Evolutionary conservation across 495 filamentous ascomycete genomes (phyloP).

Genomic region (Podospora comata): DNA sequence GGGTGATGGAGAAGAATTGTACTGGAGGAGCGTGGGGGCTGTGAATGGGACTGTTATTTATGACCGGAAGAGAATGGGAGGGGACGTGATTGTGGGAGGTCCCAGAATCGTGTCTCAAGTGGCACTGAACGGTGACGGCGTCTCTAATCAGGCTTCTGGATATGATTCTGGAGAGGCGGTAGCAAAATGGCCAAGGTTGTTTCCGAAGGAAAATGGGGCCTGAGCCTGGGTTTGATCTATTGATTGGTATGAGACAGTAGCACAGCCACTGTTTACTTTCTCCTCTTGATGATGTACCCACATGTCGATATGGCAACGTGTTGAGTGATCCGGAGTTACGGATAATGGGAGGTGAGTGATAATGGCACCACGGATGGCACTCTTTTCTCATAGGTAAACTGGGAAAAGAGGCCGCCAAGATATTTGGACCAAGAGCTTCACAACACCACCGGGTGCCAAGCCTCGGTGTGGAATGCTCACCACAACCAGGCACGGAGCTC

Average conservation of each 20-base stretch:
- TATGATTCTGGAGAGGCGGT: conserved; percentile 2
- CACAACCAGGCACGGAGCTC: background rate
- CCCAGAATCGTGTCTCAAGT: background rate
- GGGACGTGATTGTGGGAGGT: conserved; percentile 7
- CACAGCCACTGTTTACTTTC: background rate
- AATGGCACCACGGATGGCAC: no score
- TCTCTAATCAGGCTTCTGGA: background rate
- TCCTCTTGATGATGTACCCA: background rate
- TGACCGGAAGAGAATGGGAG: conserved; percentile 31
- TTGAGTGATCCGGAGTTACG: background rate
- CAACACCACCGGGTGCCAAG: background rate
- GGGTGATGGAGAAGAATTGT: conserved; percentile 12
- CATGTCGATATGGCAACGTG: background rate
- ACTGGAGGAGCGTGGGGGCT: conserved; percentile 12
- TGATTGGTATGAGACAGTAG: background rate
- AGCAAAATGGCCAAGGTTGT: conserved; percentile 13
- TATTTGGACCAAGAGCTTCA: background rate
- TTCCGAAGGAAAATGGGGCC: conserved; percentile 17
- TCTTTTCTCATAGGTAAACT: no score
- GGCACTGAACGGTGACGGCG: background rate
- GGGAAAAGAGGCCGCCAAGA: background rate
- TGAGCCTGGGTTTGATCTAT: background rate
- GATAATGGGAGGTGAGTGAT: no score
- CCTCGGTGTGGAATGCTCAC: background rate
- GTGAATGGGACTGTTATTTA: conserved; percentile 28